A percentile compares a stretch with the other conserved stretches of the same genome.
Evolutionary conservation across 306 rosid genomes (phyloP).

Genomic region (Cucurbita ficifolia): DNA sequence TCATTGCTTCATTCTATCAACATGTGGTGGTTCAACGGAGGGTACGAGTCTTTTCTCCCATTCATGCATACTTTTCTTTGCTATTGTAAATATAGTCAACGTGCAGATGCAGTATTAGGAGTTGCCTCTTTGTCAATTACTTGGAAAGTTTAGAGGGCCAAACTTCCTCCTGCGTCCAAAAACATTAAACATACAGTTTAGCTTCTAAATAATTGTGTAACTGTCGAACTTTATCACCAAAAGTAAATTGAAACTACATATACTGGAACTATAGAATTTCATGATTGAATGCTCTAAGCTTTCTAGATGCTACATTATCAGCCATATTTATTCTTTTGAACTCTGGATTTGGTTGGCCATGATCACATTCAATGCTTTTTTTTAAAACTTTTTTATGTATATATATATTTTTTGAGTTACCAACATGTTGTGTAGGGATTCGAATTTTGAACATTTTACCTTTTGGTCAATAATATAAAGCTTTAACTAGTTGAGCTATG

Average conservation of each 20-base stretch:
- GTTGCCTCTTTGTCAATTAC: background rate
- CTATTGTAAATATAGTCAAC: background rate
- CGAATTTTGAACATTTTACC: too few relatives aligned
- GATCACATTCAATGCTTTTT: background rate
- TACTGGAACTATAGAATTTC: background rate
- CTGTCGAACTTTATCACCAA: background rate
- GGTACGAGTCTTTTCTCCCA: slow-evolving; percentile 37
- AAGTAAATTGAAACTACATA: background rate
- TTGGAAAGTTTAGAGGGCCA: background rate
- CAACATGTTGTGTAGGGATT: too few relatives aligned
- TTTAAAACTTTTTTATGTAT: background rate
- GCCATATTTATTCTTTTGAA: background rate
- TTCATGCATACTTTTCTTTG: background rate
- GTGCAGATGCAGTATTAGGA: background rate
- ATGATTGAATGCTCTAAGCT: background rate
- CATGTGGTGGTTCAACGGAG: slow-evolving; percentile 93
- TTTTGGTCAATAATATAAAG: too few relatives aligned
- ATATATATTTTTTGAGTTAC: background rate
- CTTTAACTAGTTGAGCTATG: too few relatives aligned
- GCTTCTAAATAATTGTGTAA: background rate
- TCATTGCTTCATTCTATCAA: slow-evolving; percentile 89
- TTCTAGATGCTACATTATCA: background rate
- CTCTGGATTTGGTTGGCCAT: background rate
- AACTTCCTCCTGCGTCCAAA: background rate
- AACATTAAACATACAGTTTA: background rate